A percentile compares a stretch with the other conserved stretches of the same genome.
Evolutionary conservation across 768 basidiomycete species (phyloP).

Genomic region (Rubroboletus pulcherrimus): DNA sequence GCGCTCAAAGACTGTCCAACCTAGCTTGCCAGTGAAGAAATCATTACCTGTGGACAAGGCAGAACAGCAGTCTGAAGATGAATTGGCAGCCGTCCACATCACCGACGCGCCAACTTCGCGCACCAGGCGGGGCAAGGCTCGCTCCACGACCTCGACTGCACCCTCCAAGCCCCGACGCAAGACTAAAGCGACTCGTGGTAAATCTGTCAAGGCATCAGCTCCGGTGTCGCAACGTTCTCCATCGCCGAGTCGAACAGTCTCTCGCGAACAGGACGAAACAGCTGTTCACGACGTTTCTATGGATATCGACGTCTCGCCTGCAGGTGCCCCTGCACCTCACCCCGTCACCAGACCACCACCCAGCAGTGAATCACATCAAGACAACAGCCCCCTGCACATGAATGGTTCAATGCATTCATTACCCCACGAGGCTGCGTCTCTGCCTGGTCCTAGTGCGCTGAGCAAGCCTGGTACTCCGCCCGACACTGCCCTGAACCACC

Average conservation of each 20-base stretch:
- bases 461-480: background rate
- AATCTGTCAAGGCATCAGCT: slow-evolving; percentile 18
- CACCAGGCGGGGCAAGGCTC: slow-evolving; percentile 17
- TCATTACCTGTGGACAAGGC: background rate
- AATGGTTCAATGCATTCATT: background rate
- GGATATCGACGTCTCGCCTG: background rate
- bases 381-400: background rate
- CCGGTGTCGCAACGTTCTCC: slow-evolving; percentile 12
- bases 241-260: slow-evolving; percentile 5
- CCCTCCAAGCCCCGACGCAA: slow-evolving; percentile 26
- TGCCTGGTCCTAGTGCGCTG: background rate
- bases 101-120: slow-evolving; percentile 13
- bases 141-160: slow-evolving; percentile 19
- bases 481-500: background rate
- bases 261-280: background rate
- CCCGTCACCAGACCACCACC: background rate
- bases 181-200: slow-evolving; percentile 18
- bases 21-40: background rate
- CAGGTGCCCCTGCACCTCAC: background rate
- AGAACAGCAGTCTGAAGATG: slow-evolving; percentile 25
- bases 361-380: background rate
- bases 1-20: slow-evolving; percentile 6
- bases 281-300: background rate
- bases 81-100: slow-evolving; percentile 8
- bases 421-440: background rate